Evolutionary conservation across 495 filamentous ascomycete species (phyloP).

Genomic region (Penicillium subrubescens): DNA sequence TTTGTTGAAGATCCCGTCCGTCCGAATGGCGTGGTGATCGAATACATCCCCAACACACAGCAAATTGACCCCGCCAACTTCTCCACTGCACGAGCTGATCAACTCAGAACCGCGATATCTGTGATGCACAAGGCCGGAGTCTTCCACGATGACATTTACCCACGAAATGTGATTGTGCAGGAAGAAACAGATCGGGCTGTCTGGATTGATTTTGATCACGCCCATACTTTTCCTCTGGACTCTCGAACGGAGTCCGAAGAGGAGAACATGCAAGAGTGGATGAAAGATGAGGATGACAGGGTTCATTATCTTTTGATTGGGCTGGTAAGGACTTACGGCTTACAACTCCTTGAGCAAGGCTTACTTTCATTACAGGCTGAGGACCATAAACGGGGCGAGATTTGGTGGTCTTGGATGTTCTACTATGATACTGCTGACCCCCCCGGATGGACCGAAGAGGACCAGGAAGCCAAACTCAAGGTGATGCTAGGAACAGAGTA

Average conservation of each 20-base stretch:
- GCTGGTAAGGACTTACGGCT: not conserved
- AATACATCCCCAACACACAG: not conserved
- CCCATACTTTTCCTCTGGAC: not conserved
- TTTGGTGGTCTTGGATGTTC: not conserved
- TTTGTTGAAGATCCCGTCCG: not conserved
- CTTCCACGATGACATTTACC: not conserved
- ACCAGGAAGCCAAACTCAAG: not conserved
- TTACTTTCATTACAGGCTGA: not conserved
- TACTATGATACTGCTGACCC: not conserved
- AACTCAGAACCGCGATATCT: not conserved
- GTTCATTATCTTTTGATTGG: not conserved
- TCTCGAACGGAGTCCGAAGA: not conserved
- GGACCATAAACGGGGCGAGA: not conserved
- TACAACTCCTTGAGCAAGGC: not conserved
- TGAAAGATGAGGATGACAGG: not conserved
- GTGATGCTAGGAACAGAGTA: too few species aligned
- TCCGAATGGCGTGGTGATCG: not conserved
- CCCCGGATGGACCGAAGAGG: not conserved
- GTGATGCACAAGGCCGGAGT: not conserved
- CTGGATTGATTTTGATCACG: not conserved
- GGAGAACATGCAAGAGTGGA: not conserved
- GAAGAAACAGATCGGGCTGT: not conserved
- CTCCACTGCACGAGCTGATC: not conserved
- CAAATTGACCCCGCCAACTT: not conserved
- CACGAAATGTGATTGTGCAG: not conserved